Base-by-base conservation (phyloP, 257 asterid genomes). In the Fraxinus quadrangulata region DNA sequence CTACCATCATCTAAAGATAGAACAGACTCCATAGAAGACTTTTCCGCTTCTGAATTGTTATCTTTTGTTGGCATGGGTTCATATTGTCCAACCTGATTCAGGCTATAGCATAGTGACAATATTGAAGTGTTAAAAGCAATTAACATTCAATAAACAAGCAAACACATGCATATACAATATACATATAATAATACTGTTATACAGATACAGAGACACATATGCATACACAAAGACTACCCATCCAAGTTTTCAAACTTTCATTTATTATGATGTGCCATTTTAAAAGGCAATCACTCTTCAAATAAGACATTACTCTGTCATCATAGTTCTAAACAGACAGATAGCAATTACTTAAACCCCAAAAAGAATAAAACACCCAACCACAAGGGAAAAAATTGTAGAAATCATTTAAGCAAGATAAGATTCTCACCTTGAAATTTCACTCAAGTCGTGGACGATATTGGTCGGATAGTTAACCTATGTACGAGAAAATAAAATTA, bases 1-100 rank as follows among this genome's bases (percentile, higher is more conserved):
- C 85, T 82, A 17, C 90, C 89, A 61, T 86, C 90, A 75, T 84
- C 89, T 78, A 88, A 83, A 73, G 92, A 84, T 54, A 86, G 87
- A 54, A 88, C 84, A 30, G 90, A 86, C 61, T 81, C 87, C 92
- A 86, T 77, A 67, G 84, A 30, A 75, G 88, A 83, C 12, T 73
- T 82, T 72, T 82, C 85, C 74, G 21, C 56, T 59, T 47, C 78
- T 65, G 80, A 70, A 66, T 65, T 76, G 56, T 67, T 67, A 84
- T 79, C 83, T n/a, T 78, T 77, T 34, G 78, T 23, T 68, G 67
- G 78, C 73, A 69, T 49, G 23, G 54, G 70, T 19, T 74, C 75
- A 21, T 73, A 66, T 39, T 75, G 79, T 23, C 51, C 85, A 79
- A 71, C 87, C 81, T 77, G 84, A 61, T 75, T 80, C 69, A 77